These are phyloP conservation scores for Fusarium dimerum DNA, from an alignment of 2,329 filamentous ascomycete genomes.

Conservation along the genomic window DNA sequence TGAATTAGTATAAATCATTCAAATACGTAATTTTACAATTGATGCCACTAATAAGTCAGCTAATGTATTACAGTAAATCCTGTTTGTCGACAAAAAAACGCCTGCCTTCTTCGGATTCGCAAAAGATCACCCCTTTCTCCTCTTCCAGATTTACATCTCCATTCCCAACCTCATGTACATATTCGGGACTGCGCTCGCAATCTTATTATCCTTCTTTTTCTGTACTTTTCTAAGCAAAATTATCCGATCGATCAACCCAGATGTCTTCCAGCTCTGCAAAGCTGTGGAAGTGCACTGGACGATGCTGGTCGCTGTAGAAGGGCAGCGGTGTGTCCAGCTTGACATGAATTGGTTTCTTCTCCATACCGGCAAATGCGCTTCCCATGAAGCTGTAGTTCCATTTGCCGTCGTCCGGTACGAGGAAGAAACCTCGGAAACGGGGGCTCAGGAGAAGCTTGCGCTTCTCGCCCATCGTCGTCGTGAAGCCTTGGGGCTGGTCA, in stretches of 20 bases:
- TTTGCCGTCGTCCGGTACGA: slow-evolving; percentile 83
- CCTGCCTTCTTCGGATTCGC: slow-evolving; percentile 3
- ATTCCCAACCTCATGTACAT: slow-evolving; percentile 1
- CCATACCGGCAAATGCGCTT: slow-evolving; percentile 78
- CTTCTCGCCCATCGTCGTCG: slow-evolving; percentile 90
- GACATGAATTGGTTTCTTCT: slow-evolving; percentile 89
- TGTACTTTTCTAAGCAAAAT: slow-evolving; percentile 71
- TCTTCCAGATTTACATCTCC: slow-evolving; percentile 6
- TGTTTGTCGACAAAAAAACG: slow-evolving; percentile 20
- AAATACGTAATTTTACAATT: slow-evolving; percentile 7
- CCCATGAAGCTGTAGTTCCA: slow-evolving; percentile 99
- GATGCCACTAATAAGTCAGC: slow-evolving; percentile 3
- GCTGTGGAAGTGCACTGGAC: slow-evolving; percentile 93
- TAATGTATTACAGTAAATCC: slow-evolving; percentile 22
- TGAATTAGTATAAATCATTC: too few relatives aligned
- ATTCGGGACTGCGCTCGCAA: slow-evolving; percentile 3
- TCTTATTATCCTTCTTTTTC: slow-evolving; percentile 3
- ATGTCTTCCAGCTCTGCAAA: slow-evolving; percentile 97
- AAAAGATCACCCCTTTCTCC: slow-evolving; percentile 10
- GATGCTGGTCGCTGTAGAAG: slow-evolving; percentile 91
- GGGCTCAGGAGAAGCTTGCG: slow-evolving; percentile 91
- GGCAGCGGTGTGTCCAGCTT: slow-evolving; percentile 88
- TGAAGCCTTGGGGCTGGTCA: slow-evolving; percentile 93
- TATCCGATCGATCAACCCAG: slow-evolving; percentile 90
- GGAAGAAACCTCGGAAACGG: slow-evolving; percentile 92